These are phyloP conservation scores for Sutorius australiensis DNA, from an alignment of 768 basidiomycete species.

Conservation along the genomic window DNA sequence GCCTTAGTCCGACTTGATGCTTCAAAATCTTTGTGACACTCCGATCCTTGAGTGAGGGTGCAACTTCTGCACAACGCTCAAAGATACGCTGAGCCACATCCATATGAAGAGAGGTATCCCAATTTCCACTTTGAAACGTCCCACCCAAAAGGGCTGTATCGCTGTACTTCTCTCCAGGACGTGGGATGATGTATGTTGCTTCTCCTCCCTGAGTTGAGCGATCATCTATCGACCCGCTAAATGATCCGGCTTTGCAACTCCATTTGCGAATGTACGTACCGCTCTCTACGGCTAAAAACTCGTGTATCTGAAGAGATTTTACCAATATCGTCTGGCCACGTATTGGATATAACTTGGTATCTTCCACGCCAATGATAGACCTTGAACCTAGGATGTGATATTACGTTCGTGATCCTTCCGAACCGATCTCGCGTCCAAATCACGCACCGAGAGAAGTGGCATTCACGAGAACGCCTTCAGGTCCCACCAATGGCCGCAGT, in stretches of 20 bases:
- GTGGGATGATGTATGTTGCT: slow-evolving; percentile 60
- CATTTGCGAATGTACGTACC: slow-evolving; percentile 19
- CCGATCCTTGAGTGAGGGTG: slow-evolving; percentile 32
- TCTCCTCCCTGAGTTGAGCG: slow-evolving; percentile 20
- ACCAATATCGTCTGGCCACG: slow-evolving; percentile 83
- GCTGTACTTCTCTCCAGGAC: slow-evolving; percentile 41
- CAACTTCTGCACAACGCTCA: slow-evolving; percentile 39
- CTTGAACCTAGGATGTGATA: slow-evolving; percentile 47
- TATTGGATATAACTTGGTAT: slow-evolving; percentile 68
- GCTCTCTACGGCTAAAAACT: slow-evolving; percentile 25
- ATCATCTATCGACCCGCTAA: slow-evolving; percentile 12
- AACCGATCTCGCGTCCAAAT: not conserved
- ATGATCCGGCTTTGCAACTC: not conserved
- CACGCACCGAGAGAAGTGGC: slow-evolving; percentile 50
- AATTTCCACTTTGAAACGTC: slow-evolving; percentile 46
- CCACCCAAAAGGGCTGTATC: slow-evolving; percentile 55
- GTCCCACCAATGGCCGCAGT: slow-evolving; percentile 37
- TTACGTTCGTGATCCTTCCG: not conserved
- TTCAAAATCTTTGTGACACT: slow-evolving; percentile 41
- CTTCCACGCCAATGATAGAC: slow-evolving; percentile 78
- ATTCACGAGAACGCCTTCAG: slow-evolving; percentile 47
- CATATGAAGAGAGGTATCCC: slow-evolving; percentile 48
- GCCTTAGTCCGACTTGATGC: slow-evolving; percentile 59
- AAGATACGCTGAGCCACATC: slow-evolving; percentile 43
- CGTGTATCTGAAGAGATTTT: slow-evolving; percentile 57